Evolutionary conservation across 139 green algal species (phyloP), one percentile per base, ranked within the genome.

Genomic region (Pleodorina starrii): DNA sequence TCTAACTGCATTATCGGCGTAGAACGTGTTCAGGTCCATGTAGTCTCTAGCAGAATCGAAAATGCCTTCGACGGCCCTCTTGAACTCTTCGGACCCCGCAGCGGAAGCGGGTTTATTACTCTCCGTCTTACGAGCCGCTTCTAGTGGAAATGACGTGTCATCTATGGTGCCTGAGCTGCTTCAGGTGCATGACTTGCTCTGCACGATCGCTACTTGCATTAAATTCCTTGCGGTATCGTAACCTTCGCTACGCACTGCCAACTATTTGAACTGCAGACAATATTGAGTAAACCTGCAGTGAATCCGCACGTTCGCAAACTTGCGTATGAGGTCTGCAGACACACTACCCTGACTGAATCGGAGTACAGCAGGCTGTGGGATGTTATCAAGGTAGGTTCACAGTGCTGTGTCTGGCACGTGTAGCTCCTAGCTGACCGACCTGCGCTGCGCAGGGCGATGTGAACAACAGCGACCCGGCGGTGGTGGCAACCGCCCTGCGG

Each of bases 301-400:
- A 82, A 35, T 59, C 29, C 50, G 29, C 69, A 89, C 27, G 48
- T 83, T 0, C 63, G 69, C 25, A 89, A 73, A 68, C 84, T 89
- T 25, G 69, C 84, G 1, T 89, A 89, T 21, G 84, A 89, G 69
- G 48, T 82, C 27, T 82, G 69, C 36, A 89, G 69, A 36, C 69
- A 83, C 40, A 46, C 63, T 5, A 57, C 21, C 69, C 50, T 89
- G 4, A n/a, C 84, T 11, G 84, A 83, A 9, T 11, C 35, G 1
- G 84, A 89, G 1, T 51, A 23, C 16, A 42, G 57, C 5, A n/a
- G n/a, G 14, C 36, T 89, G 9, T 82, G 63, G 84, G 69, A 82
- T 25, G 11, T 23, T 4, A 50, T 83, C 0, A 6, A 17, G 69
- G 84, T 89, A 44, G 59, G 84, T 29, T 36, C 0, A 57, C 19